Evolutionary conservation across 2,329 filamentous ascomycete species (phyloP), one percentile per base, ranked within the genome.

Genomic region (Penicillium sp.): DNA sequence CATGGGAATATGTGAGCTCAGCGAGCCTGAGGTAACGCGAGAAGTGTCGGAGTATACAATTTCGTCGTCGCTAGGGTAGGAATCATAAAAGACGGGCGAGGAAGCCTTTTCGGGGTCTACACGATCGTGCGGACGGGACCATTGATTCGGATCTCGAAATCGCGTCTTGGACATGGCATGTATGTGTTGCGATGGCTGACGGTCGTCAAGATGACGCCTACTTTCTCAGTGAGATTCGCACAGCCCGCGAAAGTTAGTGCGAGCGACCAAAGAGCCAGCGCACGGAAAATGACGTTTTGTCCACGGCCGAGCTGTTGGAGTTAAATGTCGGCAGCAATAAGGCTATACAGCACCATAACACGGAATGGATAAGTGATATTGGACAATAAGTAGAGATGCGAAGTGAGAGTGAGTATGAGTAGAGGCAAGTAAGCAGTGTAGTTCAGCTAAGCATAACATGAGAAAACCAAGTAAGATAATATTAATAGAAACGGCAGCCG

Each of bases 31-130:
- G 30, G 70, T 75, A 12, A 79, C 76, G 56, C 84, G 81, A 5
- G 87, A 89, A 60, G 80, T 79, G 57, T 74, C 73, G 58, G 79
- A 71, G 64, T 78, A 74, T 53, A 81, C 75, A 38, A 65, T 63
- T 12, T 66, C 66, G 46, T 66, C 68, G 52, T 70, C 65, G 57
- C 65, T 65, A 56, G 62, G 35, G 23, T 46, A 59, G 55, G 56
- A 58, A 47, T 59, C 58, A 30, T 59, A 59, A 20, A 50, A n/a
- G 9, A 40, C 35, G 24, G 50, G 45, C 28, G 51, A 54, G 20
- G 46, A 42, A 35, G 54, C 50, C 42, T 59, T 59, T 33, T 59
- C 58, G 26, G 51, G 50, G 49, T 59, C 58, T 51, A 48, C 30
- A 45, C 47, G 49, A 35, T 57, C 58, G 46, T 28, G 49, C 28